phyloP scores from a whole-genome alignment of 345 rosid genomes.

The Aegle marmelos region DNA sequence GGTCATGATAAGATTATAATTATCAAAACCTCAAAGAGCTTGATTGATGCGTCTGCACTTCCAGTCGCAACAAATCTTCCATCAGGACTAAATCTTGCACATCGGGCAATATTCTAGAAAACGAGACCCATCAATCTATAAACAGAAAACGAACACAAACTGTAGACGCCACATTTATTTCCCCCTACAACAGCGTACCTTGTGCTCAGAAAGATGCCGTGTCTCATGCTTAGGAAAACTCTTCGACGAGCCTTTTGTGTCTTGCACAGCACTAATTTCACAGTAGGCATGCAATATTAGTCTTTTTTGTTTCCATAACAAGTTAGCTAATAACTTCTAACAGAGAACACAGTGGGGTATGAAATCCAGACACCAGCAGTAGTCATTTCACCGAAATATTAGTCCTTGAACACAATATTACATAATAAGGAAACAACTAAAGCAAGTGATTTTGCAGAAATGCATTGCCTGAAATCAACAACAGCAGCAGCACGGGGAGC shows the following conservation, averaged over 20 bases:
- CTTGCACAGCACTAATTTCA: slow-evolving; percentile 46
- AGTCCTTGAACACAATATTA: neutral
- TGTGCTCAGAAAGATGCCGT: slow-evolving; percentile 71
- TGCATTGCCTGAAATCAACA: slow-evolving; percentile 61
- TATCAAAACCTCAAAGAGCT: slow-evolving; percentile 71
- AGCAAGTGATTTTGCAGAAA: neutral
- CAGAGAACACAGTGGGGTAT: neutral
- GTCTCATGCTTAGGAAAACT: slow-evolving; percentile 59
- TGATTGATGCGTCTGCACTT: slow-evolving; percentile 81
- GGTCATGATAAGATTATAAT: neutral
- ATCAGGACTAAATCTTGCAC: slow-evolving; percentile 86
- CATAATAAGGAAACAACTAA: neutral
- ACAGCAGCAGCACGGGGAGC: slow-evolving; percentile 38
- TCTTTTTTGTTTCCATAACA: neutral
- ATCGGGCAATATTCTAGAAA: slow-evolving; percentile 73
- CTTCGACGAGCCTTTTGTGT: slow-evolving; percentile 61
- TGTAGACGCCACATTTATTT: neutral
- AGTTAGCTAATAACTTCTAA: neutral
- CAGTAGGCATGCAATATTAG: slow-evolving; percentile 8
- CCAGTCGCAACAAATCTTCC: slow-evolving; percentile 86
- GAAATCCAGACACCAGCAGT: neutral
- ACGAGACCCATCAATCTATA: slow-evolving; percentile 17
- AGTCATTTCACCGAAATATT: neutral
- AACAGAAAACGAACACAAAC: neutral
- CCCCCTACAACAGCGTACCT: slow-evolving; percentile 34